Evolutionary conservation across 2,329 filamentous ascomycete species (phyloP), one percentile per base, ranked within the genome.

Genomic region (Penicillium sp.): DNA sequence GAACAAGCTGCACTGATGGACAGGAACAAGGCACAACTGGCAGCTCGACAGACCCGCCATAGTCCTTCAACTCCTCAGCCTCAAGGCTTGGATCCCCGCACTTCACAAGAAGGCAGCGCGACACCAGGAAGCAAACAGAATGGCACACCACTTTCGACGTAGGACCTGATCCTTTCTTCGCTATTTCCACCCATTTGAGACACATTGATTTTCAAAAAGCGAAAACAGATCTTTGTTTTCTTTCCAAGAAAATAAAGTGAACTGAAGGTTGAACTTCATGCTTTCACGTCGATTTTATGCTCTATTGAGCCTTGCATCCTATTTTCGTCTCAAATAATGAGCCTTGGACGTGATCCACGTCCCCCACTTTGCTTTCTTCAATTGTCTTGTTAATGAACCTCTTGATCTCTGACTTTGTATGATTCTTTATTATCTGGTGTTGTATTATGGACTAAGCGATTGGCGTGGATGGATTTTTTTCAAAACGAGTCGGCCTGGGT

Each of bases 1-100:
- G 74, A 76, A 47, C 74, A 76, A 58, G 71, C 71, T 19, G 66
- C 67, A 2, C 48, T 74, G 41, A 71, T 74, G 64, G 71, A 74
- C 32, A 65, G 71, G 35, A 71, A 70, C 41, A 73, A 71, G 56
- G 64, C 68, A n/a, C 73, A 75, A 40, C 51, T 74, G 43, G 66
- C 70, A 5, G 61, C 62, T 30, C 67, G 69, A 18, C 64, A 68
- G 39, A 59, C 60, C 29, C 67, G 67, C 14, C 70, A 71, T 53
- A 67, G 61, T 30, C 65, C 71, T 5, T 63, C 64, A 7, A 72
- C 71, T 6, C 71, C 70, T 30, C 72, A 75, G 27, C 67, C 71
- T 9, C 55, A 56, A 19, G 39, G 63, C 18, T 49, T 57, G 18
- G 65, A 70, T 34, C 41, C 64, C 45, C 61, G 61, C 45, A 53